Base-by-base conservation (phyloP, 345 rosid genomes). In the Turritis glabra region DNA sequence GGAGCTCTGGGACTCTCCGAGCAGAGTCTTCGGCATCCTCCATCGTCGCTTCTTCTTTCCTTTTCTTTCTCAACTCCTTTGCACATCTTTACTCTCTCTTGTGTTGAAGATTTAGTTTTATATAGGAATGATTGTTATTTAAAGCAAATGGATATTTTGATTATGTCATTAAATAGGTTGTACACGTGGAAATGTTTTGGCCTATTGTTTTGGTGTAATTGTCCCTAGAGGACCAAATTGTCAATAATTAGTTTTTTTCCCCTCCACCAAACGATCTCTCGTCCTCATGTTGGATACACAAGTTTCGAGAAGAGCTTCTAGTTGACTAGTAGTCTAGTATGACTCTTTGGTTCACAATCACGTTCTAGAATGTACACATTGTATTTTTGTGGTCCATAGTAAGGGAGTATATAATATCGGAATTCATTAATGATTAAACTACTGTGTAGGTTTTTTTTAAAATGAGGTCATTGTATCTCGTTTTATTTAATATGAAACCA, bases 81-180 rank as follows among this genome's bases (percentile, higher is more conserved):
- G 51, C 88, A 80, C 90, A 86, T 85, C 35, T 83, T 83, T 11
- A n/a, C 4, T 18, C 52, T 35, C 3, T 50, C 22, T 64, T 0
- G 47, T 14, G 8, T 41, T 14, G 8, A 40, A n/a, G 3, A 0
- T 35, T 51, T 33, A 50, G 3, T 1, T 33, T 50, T 50, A 65
- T 65, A 33, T 51, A 21, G 50, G 10, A 51, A 35, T 23, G 29
- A 22, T 53, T 7, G 19, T 5, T 32, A 43, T 51, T 40, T 50
- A 8, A 19, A 72, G 62, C 18, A 52, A 18, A 30, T 72, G 17
- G 60, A 30, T 72, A 40, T 5, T 50, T 40, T 41, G 27, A 29
- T 7, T 30, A n/a, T 18, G 13, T 21, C 18, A 54, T 64, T 73
- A 15, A 41, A 40, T 5, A 19, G 0, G 9, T 6, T 52, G 21